Evolutionary conservation across 495 filamentous ascomycete genomes (phyloP).

Genomic region (Glonium stellatum): DNA sequence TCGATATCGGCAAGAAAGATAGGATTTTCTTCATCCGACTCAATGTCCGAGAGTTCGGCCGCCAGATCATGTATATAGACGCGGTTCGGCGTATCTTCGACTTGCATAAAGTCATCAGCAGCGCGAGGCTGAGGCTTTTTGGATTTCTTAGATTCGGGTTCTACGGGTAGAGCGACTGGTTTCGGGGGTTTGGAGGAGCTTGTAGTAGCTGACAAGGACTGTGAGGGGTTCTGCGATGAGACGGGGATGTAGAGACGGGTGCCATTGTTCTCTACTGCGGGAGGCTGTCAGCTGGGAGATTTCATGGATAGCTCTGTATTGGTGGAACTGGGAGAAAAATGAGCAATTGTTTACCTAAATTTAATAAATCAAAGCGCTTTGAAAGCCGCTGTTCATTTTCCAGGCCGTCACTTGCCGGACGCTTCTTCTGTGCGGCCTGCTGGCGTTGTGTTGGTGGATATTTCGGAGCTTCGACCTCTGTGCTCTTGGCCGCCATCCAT

Average conservation of each 20-base stretch:
- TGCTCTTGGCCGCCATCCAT: conserved; percentile 22
- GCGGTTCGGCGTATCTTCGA: conserved; percentile 81
- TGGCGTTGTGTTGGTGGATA: conserved; percentile 8
- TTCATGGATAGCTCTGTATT: not conserved
- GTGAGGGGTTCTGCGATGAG: not conserved
- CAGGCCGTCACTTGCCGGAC: conserved; percentile 24
- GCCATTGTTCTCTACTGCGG: conserved; percentile 22
- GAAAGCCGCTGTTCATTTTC: conserved; percentile 48
- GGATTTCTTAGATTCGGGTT: conserved; percentile 1
- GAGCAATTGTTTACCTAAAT: conserved; percentile 57
- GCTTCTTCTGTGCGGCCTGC: conserved; percentile 24
- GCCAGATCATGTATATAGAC: conserved; percentile 89
- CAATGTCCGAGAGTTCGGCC: conserved; percentile 66
- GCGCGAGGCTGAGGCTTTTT: not conserved
- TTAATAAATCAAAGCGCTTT: conserved; percentile 75
- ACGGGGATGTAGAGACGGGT: conserved; percentile 29
- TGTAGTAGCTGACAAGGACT: not conserved
- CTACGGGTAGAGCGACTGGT: conserved; percentile 24
- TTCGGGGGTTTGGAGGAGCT: conserved; percentile 29
- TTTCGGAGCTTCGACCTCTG: conserved; percentile 24
- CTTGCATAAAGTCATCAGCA: conserved; percentile 64
- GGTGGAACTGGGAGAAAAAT: conserved; percentile 38
- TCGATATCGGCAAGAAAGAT: conserved; percentile 81
- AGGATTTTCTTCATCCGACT: conserved; percentile 45
- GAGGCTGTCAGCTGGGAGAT: not conserved